Conservation (phyloP, 345 rosid genomes). For the Ceriops zippeliana region DNA sequence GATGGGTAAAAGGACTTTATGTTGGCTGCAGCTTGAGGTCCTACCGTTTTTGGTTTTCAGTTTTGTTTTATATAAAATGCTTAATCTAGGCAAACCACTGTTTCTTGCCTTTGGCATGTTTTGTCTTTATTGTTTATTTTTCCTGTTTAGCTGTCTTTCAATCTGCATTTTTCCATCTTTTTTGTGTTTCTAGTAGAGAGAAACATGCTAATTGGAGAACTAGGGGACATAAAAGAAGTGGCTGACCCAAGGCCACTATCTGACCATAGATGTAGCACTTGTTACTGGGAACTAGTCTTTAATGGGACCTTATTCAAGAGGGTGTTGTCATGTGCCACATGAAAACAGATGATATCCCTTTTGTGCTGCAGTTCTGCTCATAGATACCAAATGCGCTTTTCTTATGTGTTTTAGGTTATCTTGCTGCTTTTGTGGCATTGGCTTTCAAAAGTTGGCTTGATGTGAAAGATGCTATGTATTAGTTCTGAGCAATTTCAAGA, state of each 20-base stretch:
- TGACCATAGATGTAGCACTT: background rate
- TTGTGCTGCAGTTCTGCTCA: no score
- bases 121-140: background rate
- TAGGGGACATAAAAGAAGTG: background rate
- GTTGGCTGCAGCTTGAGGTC: slow-evolving; percentile 4
- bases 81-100: background rate
- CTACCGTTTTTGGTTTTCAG: slow-evolving; percentile 13
- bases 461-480: no score
- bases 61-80: slow-evolving; percentile 5
- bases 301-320: no score
- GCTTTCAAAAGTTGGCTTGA: no score
- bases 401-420: no score
- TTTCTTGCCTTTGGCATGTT: background rate
- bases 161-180: background rate
- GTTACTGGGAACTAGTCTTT: background rate
- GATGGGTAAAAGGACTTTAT: background rate
- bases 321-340: no score
- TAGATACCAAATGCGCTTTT: no score
- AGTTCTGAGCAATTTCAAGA: no score
- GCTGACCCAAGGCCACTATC: background rate
- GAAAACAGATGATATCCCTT: no score
- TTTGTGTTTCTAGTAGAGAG: background rate
- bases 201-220: background rate
- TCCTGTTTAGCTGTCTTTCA: background rate
- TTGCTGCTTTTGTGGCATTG: no score